Conservation (phyloP, 1,284 basidiomycete genomes). For the Psilocybe mexicana region DNA sequence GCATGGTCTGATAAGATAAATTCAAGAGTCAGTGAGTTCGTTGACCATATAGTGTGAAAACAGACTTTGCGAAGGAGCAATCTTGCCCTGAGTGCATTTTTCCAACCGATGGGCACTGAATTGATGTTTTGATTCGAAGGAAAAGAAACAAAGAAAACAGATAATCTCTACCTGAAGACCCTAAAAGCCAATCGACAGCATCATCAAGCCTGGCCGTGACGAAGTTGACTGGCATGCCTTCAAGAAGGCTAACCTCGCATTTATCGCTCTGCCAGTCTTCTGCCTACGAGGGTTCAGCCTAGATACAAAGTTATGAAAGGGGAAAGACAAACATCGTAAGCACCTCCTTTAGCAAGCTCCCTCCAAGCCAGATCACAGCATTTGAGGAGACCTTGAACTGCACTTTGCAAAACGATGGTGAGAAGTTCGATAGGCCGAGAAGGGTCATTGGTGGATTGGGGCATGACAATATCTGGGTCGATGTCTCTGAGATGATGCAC, state of each 20-base stretch:
- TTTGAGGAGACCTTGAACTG: slow-evolving; percentile 76
- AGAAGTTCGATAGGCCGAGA: slow-evolving; percentile 58
- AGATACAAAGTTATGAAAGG: background rate
- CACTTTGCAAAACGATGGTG: slow-evolving; percentile 70
- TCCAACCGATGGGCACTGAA: slow-evolving; percentile 45
- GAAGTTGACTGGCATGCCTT: slow-evolving; percentile 62
- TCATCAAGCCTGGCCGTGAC: slow-evolving; percentile 63
- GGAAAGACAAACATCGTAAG: slow-evolving; percentile 69
- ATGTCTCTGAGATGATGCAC: slow-evolving; percentile 69
- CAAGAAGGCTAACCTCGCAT: slow-evolving; percentile 77
- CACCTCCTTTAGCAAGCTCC: slow-evolving; percentile 71
- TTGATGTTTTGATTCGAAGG: slow-evolving; percentile 1
- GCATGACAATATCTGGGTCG: slow-evolving; percentile 53
- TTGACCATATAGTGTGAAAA: background rate
- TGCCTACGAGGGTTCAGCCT: slow-evolving; percentile 43
- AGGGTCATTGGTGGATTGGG: slow-evolving; percentile 34
- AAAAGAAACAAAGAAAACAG: background rate
- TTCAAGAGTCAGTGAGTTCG: background rate
- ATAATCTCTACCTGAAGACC: slow-evolving; percentile 38
- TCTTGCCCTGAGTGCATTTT: slow-evolving; percentile 51
- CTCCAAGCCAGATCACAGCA: slow-evolving; percentile 82
- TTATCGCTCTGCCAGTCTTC: slow-evolving; percentile 92
- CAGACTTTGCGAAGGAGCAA: slow-evolving; percentile 60
- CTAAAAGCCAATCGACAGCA: slow-evolving; percentile 53
- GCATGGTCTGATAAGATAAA: slow-evolving; percentile 36